A percentile compares a stretch with the other conserved stretches of the same genome.
These are phyloP conservation scores for Pecoramyces ruminantium DNA, from an alignment of 192 early-diverging fungal genomes.

Conservation along the genomic window DNA sequence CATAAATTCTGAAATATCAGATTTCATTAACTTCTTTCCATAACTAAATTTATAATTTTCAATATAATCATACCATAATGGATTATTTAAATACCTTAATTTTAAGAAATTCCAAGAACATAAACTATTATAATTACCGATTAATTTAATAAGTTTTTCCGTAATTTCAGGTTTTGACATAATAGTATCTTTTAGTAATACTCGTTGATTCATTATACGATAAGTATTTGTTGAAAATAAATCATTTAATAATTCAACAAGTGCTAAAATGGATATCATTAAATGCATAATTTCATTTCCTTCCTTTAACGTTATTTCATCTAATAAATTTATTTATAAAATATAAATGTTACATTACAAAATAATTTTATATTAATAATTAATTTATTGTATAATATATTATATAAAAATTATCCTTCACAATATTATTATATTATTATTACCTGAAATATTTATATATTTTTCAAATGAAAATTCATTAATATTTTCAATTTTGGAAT, in stretches of 20 bases:
- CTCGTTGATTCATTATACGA: background rate
- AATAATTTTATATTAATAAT: too few relatives aligned
- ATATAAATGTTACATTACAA: too few relatives aligned
- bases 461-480: slow-evolving; percentile 27
- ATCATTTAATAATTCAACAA: background rate
- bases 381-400: too few relatives aligned
- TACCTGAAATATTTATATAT: slow-evolving; percentile 46
- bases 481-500: slow-evolving; percentile 18
- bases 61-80: background rate
- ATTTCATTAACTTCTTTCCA: background rate
- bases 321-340: too few relatives aligned
- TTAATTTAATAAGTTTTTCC: background rate
- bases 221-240: background rate
- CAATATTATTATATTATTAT: too few relatives aligned
- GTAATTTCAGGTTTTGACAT: background rate
- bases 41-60: background rate
- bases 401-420: too few relatives aligned
- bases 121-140: background rate
- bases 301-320: background rate
- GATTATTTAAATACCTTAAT: background rate
- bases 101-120: background rate
- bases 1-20: background rate
- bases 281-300: background rate
- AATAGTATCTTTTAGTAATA: background rate
- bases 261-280: background rate